Base-by-base conservation (phyloP, 2,329 filamentous ascomycete species). In the Diaporthe sp. region DNA sequence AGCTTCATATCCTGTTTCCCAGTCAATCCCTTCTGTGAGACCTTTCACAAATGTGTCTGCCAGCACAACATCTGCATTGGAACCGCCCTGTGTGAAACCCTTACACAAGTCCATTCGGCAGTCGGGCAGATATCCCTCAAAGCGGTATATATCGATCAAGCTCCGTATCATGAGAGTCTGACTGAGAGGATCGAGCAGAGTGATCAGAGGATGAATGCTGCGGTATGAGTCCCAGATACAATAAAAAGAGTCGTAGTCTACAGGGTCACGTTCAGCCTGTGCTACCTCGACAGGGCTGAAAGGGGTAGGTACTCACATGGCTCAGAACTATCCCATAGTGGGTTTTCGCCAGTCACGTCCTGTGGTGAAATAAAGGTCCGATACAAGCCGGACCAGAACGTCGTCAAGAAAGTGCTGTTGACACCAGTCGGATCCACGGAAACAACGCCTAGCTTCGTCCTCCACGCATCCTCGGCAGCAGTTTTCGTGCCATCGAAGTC, bases 41-140 rank as follows among this genome's bases (percentile, higher is more conserved):
- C 90, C 91, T 81, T 94, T 94, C 3, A 76, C 67, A 75, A 88
- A 94, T 0, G 90, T 89, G 79, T 94, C 93, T 0, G 88, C 90
- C 2, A 94, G 84, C 1, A 94, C 86, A 2, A 92, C 87, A 78
- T 94, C 92, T 17, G 92, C 91, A 75, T 94, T 94, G 0, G 92
- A 94, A 0, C 93, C 93, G 6, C 93, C 92, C 82, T 93, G 88
- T 85, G 78, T 94, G 94, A 5, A 89, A 92, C 75, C 94, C 80
- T 93, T 94, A 81, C 90, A 94, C 1, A 95, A 86, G n/a, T 89
- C 92, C 93, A 95, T 95, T 49, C 93, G 89, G 77, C 93, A 95
- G 80, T 95, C 94, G 0, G 94, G 94, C 7, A 95, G 84, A 85
- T 91, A 94, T 0, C 94, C 94, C 78, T 92, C 88, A 78, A 94